phyloP scores from a whole-genome alignment of 2,329 filamentous ascomycete species.

The Diaporthe sp. region DNA sequence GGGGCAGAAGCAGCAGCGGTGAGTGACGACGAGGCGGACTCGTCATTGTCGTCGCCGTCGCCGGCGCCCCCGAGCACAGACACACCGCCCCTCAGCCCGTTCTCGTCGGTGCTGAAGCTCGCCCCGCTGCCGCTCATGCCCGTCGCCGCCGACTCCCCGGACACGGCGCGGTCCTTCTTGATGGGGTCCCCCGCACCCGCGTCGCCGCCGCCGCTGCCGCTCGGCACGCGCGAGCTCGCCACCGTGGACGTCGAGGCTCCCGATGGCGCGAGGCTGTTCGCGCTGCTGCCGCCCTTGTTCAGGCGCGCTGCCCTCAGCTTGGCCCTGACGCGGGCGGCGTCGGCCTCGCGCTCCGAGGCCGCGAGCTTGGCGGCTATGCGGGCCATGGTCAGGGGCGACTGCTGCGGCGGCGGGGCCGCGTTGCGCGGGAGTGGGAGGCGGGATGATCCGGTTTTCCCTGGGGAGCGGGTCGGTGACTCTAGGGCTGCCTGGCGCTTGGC shows the following conservation, averaged over 20 bases:
- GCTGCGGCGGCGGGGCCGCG: constrained; percentile 57
- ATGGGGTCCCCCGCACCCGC: constrained; percentile 26
- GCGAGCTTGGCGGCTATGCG: constrained; percentile 74
- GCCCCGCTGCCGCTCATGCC: constrained; percentile 27
- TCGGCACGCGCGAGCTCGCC: constrained; percentile 10
- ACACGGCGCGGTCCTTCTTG: constrained; percentile 35
- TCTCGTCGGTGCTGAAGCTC: constrained; percentile 34
- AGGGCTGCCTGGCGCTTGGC: constrained; percentile 33
- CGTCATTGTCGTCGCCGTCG: background rate
- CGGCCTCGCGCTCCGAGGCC: constrained; percentile 73
- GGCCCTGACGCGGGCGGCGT: constrained; percentile 73
- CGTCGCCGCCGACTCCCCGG: constrained; percentile 19
- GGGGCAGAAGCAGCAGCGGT: background rate
- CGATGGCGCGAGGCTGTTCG: constrained; percentile 44
- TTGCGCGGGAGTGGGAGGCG: constrained; percentile 53
- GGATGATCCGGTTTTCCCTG: constrained; percentile 50
- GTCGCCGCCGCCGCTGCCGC: constrained; percentile 27
- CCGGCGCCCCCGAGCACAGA: background rate
- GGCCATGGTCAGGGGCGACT: constrained; percentile 72
- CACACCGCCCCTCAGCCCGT: constrained; percentile 17
- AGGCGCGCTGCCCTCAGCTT: constrained; percentile 70
- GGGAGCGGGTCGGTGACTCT: constrained; percentile 44
- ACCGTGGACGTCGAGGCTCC: constrained; percentile 41
- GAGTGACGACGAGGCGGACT: background rate
- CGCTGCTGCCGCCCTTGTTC: constrained; percentile 44